Conservation (phyloP, 352 stramenopile genomes). For the Globisporangium acanthophoron region DNA sequence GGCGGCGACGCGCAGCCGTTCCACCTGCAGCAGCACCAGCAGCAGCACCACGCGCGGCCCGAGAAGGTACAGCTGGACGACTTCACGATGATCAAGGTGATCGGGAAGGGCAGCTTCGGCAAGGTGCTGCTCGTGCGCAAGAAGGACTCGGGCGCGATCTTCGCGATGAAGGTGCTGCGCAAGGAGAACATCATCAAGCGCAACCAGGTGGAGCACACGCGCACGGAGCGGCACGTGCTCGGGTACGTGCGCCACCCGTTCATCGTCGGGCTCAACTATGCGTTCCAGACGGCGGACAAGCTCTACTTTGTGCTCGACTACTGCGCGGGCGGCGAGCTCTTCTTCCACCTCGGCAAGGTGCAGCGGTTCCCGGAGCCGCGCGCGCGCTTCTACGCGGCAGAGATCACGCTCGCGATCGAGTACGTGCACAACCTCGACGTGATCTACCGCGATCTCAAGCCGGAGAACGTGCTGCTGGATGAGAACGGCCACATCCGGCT, state of each 20-base stretch:
- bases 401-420: conserved; percentile 96
- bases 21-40: conserved; percentile 20
- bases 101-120: conserved; percentile 94
- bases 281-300: conserved; percentile 96
- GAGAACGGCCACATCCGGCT: conserved; percentile 95
- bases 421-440: conserved; percentile 93
- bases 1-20: conserved; percentile 18
- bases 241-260: conserved; percentile 97
- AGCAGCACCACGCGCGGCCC: conserved; percentile 32
- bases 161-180: conserved; percentile 98
- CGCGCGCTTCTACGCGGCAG: conserved; percentile 95
- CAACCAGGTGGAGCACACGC: conserved; percentile 84
- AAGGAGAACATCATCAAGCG: conserved; percentile 99
- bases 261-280: conserved; percentile 94
- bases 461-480: conserved; percentile 97
- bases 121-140: conserved; percentile 89
- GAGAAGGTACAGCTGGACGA: conserved; percentile 86
- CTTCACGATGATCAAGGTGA: conserved; percentile 97
- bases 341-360: conserved; percentile 90
- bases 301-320: conserved; percentile 99
- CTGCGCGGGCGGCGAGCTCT: conserved; percentile 94
- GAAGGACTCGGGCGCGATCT: conserved; percentile 87
- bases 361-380: conserved; percentile 93
- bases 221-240: conserved; percentile 80
- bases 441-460: conserved; percentile 97